Evolutionary conservation across 148 eudicot species (phyloP).

Genomic region (Diospyros kaki): DNA sequence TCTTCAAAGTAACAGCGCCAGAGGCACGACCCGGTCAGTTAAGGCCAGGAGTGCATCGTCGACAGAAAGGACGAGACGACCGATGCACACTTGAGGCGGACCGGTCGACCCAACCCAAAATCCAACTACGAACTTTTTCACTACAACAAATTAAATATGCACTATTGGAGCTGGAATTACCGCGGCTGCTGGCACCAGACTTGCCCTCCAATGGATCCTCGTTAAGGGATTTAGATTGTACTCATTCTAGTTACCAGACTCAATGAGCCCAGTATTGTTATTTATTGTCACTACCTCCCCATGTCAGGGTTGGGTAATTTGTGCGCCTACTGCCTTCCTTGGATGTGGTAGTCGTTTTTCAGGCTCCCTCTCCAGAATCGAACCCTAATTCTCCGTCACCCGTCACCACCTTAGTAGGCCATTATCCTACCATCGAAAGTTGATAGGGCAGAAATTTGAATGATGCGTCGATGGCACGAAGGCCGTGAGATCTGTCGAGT

Average conservation of each 20-base stretch:
- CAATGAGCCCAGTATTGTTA: background rate
- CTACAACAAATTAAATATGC: slow-evolving; percentile 6
- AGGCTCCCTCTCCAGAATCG: background rate
- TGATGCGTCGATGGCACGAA: background rate
- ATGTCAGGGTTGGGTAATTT: slow-evolving; percentile 14
- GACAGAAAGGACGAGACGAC: background rate
- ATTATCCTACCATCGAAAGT: too few relatives aligned
- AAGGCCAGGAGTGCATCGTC: background rate
- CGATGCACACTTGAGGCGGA: slow-evolving; percentile 5
- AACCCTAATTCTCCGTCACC: background rate
- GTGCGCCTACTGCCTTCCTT: slow-evolving; percentile 11
- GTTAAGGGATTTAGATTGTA: too few relatives aligned
- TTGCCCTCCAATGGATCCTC: too few relatives aligned
- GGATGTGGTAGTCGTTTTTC: slow-evolving; percentile 6
- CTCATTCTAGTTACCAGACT: too few relatives aligned
- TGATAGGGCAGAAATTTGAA: background rate
- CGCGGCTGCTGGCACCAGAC: background rate
- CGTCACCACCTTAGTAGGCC: background rate
- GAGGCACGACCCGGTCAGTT: background rate
- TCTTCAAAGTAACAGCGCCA: too few relatives aligned
- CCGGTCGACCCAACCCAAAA: background rate
- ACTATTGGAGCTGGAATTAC: slow-evolving; percentile 11
- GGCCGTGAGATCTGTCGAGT: too few relatives aligned
- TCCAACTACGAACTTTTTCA: slow-evolving; percentile 7
- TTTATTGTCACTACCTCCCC: slow-evolving; percentile 14